Percentiles rank a stretch among this genome's conserved stretches.
These are phyloP conservation scores for Candida vartiovaarae DNA, from an alignment of 805 yeast genomes.

Conservation along the genomic window DNA sequence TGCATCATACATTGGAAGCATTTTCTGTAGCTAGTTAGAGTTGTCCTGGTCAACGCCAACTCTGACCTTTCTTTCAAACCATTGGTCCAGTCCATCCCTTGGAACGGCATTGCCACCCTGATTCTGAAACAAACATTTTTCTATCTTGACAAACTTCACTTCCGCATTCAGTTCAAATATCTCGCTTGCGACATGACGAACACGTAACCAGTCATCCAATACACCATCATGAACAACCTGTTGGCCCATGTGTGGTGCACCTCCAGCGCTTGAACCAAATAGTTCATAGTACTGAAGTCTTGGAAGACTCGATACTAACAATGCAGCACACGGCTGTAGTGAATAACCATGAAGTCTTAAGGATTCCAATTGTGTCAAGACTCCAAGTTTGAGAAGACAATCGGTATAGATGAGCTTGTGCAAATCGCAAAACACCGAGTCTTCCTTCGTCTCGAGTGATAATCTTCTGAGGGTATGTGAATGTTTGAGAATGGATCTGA, in stretches of 20 bases:
- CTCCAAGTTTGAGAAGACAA: constrained; percentile 12
- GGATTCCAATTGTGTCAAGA: constrained; percentile 25
- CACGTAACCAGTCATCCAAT: constrained; percentile 50
- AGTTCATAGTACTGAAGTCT: constrained; percentile 33
- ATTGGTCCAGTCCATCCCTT: constrained; percentile 37
- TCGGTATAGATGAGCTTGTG: constrained; percentile 24
- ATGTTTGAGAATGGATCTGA: constrained; percentile 16
- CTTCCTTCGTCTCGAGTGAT: constrained; percentile 35
- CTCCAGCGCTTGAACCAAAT: constrained; percentile 44
- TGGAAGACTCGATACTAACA: constrained; percentile 24
- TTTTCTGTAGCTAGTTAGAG: background rate
- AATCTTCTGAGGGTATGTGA: constrained; percentile 25
- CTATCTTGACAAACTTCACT: constrained; percentile 39
- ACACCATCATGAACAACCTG: constrained; percentile 48
- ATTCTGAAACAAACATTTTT: constrained; percentile 41
- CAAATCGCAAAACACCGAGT: constrained; percentile 27
- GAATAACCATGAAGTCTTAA: constrained; percentile 36
- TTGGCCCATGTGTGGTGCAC: constrained; percentile 46
- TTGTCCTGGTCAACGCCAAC: constrained; percentile 14
- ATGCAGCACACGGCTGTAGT: constrained; percentile 20
- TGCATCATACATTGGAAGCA: too few species aligned
- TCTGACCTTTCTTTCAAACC: constrained; percentile 37
- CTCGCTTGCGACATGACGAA: constrained; percentile 44
- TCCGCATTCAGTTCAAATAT: constrained; percentile 25
- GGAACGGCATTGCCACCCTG: constrained; percentile 28